Evolutionary conservation across 805 yeast genomes (phyloP).

Genomic region (Saturnispora halmiae): DNA sequence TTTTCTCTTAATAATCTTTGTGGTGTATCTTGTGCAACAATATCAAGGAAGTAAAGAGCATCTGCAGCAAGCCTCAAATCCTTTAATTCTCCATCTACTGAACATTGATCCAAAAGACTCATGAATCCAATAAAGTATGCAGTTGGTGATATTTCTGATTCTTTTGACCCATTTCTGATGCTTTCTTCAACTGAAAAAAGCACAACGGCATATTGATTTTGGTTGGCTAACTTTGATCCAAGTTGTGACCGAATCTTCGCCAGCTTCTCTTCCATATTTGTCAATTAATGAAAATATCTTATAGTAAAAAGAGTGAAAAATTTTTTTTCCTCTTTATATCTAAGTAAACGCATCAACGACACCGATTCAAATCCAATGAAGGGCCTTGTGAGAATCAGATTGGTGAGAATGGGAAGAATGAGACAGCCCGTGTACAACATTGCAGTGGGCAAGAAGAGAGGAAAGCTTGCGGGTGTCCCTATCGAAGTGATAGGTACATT

Average conservation of each 20-base stretch:
- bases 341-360: too few relatives aligned
- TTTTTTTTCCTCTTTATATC: neutral
- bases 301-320: neutral
- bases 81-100: constrained; percentile 39
- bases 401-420: constrained; percentile 88
- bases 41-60: constrained; percentile 72
- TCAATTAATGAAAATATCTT: too few relatives aligned
- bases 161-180: constrained; percentile 46
- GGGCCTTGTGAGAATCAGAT: constrained; percentile 75
- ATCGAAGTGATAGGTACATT: constrained; percentile 94
- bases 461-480: constrained; percentile 83
- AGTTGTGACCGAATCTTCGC: constrained; percentile 62
- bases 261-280: constrained; percentile 55
- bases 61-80: constrained; percentile 64
- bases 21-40: constrained; percentile 68
- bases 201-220: constrained; percentile 74
- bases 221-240: constrained; percentile 76
- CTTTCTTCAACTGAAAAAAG: constrained; percentile 88
- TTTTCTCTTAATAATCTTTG: constrained; percentile 59
- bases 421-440: constrained; percentile 86
- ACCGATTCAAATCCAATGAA: constrained; percentile 31
- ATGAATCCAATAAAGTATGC: constrained; percentile 81
- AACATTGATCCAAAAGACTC: constrained; percentile 69
- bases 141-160: constrained; percentile 53
- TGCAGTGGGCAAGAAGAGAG: constrained; percentile 67